These are phyloP conservation scores for Phialophora macrospora DNA, from an alignment of 2,329 filamentous ascomycete species.

Conservation along the genomic window DNA sequence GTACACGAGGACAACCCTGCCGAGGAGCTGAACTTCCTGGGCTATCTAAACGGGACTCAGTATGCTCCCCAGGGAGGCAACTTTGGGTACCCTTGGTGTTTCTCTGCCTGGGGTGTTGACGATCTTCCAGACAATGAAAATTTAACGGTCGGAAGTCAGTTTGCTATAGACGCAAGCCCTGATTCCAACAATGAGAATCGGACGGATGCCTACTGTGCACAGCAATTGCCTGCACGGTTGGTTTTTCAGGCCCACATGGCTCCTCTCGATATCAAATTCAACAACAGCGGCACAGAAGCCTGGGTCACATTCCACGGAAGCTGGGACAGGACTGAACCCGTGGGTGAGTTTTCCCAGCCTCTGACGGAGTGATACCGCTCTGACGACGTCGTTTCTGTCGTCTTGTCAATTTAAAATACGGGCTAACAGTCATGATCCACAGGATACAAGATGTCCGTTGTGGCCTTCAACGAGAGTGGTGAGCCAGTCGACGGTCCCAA, in stretches of 20 bases:
- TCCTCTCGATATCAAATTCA: constrained; percentile 73
- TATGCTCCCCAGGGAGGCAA: constrained; percentile 52
- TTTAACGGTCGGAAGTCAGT: constrained; percentile 55
- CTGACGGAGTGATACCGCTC: background rate
- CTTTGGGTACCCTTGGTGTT: constrained; percentile 74
- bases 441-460: constrained; percentile 56
- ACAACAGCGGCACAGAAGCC: constrained; percentile 60
- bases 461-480: constrained; percentile 53
- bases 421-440: background rate
- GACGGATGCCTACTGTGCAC: constrained; percentile 51
- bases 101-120: constrained; percentile 65
- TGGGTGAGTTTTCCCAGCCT: background rate
- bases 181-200: constrained; percentile 53
- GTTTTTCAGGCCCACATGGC: constrained; percentile 71
- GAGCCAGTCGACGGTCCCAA: constrained; percentile 51
- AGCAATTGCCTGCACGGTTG: constrained; percentile 56
- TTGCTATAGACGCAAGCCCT: constrained; percentile 50
- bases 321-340: constrained; percentile 57
- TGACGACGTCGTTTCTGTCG: background rate
- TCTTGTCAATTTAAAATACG: background rate
- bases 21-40: constrained; percentile 75
- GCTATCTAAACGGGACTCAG: constrained; percentile 60
- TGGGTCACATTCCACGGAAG: constrained; percentile 75
- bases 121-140: constrained; percentile 55
- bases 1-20: constrained; percentile 72